Conservation (phyloP, 2,329 filamentous ascomycete species). For the Colletotrichum filicis region DNA sequence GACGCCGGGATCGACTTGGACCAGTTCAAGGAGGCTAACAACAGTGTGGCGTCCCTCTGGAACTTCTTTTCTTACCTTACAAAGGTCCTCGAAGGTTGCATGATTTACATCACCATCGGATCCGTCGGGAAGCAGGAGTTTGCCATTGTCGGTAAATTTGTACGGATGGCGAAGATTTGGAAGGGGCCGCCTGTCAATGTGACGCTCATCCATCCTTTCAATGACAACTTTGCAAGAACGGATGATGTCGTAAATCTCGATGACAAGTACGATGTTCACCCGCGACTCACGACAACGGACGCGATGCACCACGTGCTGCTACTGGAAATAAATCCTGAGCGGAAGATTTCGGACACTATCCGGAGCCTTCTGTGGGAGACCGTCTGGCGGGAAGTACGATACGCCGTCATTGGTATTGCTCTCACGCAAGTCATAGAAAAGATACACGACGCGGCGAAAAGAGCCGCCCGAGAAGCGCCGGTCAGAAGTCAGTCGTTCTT, state of each 20-base stretch:
- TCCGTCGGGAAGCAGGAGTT: conserved; percentile 42
- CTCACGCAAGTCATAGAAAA: conserved; percentile 33
- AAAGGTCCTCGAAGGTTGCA: conserved; percentile 36
- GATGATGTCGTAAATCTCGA: conserved; percentile 40
- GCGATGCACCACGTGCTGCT: conserved; percentile 42
- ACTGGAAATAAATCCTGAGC: conserved; percentile 37
- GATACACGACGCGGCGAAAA: conserved; percentile 29
- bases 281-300: conserved; percentile 42
- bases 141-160: conserved; percentile 40
- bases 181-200: conserved; percentile 40
- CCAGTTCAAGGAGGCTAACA: conserved; percentile 37
- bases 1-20: conserved; percentile 35
- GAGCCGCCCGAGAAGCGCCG: neutral
- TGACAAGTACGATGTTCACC: conserved; percentile 43
- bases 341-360: conserved; percentile 38
- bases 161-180: conserved; percentile 38
- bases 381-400: conserved; percentile 41
- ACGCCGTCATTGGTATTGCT: conserved; percentile 41
- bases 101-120: conserved; percentile 42
- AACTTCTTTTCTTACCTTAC: conserved; percentile 38
- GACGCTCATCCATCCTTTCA: conserved; percentile 41
- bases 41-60: conserved; percentile 38
- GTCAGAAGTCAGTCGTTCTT: neutral
- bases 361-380: conserved; percentile 42
- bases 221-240: conserved; percentile 37